Base-by-base conservation (phyloP, 169 alveolate genomes). In the Cryptosporidium bovis region DNA sequence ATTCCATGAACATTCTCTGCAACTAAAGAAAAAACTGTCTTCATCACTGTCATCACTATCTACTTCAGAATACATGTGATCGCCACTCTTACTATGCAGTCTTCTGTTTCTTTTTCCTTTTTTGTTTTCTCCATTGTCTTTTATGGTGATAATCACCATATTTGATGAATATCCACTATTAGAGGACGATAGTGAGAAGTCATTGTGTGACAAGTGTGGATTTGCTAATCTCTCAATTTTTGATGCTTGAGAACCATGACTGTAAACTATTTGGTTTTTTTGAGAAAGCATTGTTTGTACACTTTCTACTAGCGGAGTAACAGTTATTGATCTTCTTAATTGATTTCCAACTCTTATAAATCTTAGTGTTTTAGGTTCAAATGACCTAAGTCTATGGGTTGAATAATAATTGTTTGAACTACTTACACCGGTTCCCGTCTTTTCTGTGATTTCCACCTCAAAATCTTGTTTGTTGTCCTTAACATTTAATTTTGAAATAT, bases 1-100 rank as follows among this genome's bases (percentile, higher is more conserved):
- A 44, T 77, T 62, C 87, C 87, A 77, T n/a, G 87, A 77, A 27
- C 87, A 77, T 13, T 77, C 87, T 62, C 87, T 77, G 64, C 87
- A 77, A n/a, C 77, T 60, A 60, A 77, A 77, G 51, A 53, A 69
- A 40, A n/a, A 13, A 1, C 56, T 50, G 4, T 8, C 48, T 29
- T 40, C 55, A 16, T 53, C 55, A 53, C 83, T 69, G 24, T 69
- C 83, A 31, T 51, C 77, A 27, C 77, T 77, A 48, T 69, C 83
- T 16, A 51, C 36, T 5, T 34, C 18, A 33, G 31, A 51, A 62
- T 62, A 62, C 7, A 13, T 33, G 50, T 13, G 1, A 6, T 62
- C 4, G 6, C 33, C 24, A 24, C 33, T 62, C 44, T 62, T 62
- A 2, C 7, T 62, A 55, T 7, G 1, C 34, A 20, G n/a, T 20